Percentiles rank a stretch among this genome's conserved stretches.
Conservation (phyloP, 78 protist species). For the Cavenderia fasciculata region DNA sequence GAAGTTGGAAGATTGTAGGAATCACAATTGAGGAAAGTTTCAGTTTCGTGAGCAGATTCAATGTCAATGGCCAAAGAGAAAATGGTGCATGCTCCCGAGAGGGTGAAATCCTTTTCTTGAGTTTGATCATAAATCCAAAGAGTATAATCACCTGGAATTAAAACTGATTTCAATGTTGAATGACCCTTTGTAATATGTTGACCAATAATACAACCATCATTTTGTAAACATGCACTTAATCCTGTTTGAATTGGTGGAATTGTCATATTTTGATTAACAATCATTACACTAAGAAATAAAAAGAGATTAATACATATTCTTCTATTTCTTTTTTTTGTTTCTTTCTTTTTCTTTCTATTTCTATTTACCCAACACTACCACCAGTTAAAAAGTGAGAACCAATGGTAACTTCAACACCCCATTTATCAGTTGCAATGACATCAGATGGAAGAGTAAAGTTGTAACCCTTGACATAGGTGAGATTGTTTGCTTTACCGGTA, state of each 20-base stretch:
- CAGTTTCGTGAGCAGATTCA: slow-evolving; percentile 32
- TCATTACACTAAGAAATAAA: too few species aligned
- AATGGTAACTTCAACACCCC: slow-evolving; percentile 42
- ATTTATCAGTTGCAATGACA: slow-evolving; percentile 10
- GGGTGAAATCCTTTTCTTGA: slow-evolving; percentile 8
- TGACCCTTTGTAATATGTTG: slow-evolving; percentile 25
- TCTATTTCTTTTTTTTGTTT: too few species aligned
- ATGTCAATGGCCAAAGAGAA: slow-evolving; percentile 45
- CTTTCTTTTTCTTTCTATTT: too few species aligned
- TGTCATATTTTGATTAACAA: too few species aligned
- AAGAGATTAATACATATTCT: too few species aligned
- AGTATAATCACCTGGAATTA: slow-evolving; percentile 42
- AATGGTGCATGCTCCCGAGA: slow-evolving; percentile 13
- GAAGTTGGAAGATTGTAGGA: slow-evolving; percentile 2
- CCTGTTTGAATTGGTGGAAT: too few species aligned
- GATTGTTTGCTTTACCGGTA: neutral
- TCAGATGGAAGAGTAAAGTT: neutral
- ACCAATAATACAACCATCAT: slow-evolving; percentile 52
- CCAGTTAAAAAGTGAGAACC: slow-evolving; percentile 67
- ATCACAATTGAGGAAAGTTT: slow-evolving; percentile 44
- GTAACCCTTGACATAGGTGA: neutral
- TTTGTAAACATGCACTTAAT: slow-evolving; percentile 29
- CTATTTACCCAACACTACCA: slow-evolving; percentile 61
- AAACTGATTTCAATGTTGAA: slow-evolving; percentile 12
- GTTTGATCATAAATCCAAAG: slow-evolving; percentile 44